These are phyloP conservation scores for Pythium coloratum DNA, from an alignment of 352 stramenopile species.

Conservation along the genomic window DNA sequence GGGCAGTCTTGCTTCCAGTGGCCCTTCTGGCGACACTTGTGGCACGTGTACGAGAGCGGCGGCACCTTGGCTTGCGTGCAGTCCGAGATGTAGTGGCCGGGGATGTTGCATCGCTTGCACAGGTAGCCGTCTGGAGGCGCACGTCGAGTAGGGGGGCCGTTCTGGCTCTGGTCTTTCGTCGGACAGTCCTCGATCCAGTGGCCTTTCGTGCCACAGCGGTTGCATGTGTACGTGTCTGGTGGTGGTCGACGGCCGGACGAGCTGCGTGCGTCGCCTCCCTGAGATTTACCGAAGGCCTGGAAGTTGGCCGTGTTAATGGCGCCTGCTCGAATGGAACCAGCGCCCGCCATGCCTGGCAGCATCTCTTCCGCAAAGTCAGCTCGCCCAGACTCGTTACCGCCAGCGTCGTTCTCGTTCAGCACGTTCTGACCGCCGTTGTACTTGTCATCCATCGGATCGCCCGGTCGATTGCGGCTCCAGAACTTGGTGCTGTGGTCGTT, in stretches of 20 bases:
- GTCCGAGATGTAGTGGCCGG: slow-evolving; percentile 86
- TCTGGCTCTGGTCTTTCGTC: slow-evolving; percentile 72
- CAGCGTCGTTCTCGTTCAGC: slow-evolving; percentile 64
- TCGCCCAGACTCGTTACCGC: slow-evolving; percentile 31
- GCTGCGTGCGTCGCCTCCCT: slow-evolving; percentile 18
- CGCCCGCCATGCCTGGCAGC: slow-evolving; percentile 70
- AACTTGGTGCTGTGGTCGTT: slow-evolving; percentile 99
- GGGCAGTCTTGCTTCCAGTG: slow-evolving; percentile 89
- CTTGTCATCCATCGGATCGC: slow-evolving; percentile 89
- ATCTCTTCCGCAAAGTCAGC: slow-evolving; percentile 43
- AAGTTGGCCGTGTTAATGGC: slow-evolving; percentile 76
- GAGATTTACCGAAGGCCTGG: slow-evolving; percentile 50
- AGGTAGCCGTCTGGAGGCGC: slow-evolving; percentile 77
- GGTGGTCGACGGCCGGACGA: slow-evolving; percentile 49
- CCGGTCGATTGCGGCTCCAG: slow-evolving; percentile 95
- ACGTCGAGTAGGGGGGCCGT: slow-evolving; percentile 32
- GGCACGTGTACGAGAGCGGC: slow-evolving; percentile 77
- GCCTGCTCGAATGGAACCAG: slow-evolving; percentile 54
- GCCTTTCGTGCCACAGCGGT: slow-evolving; percentile 80
- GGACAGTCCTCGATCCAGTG: slow-evolving; percentile 89
- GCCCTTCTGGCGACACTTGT: slow-evolving; percentile 87
- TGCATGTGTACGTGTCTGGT: slow-evolving; percentile 87
- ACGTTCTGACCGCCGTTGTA: slow-evolving; percentile 81
- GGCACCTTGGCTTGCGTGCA: slow-evolving; percentile 84
- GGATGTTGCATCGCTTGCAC: slow-evolving; percentile 85